Percentiles rank a stretch among this genome's conserved stretches.
Evolutionary conservation across 1,284 basidiomycete genomes (phyloP).

Genomic region (Cutaneotrichosporon cutaneum): DNA sequence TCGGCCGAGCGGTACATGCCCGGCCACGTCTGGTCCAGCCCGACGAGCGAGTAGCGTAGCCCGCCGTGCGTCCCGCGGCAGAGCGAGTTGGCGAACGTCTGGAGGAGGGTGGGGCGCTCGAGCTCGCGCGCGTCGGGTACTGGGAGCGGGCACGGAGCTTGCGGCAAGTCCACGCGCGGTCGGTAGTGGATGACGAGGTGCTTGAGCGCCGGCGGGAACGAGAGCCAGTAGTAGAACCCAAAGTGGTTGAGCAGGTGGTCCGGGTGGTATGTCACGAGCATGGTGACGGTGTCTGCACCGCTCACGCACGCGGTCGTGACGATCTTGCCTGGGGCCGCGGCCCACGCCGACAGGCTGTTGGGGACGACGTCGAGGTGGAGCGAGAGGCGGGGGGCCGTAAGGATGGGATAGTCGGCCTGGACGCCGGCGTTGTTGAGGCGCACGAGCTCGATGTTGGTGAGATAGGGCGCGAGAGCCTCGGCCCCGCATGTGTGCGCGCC

Average conservation of each 20-base stretch:
- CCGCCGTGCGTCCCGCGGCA: conserved; percentile 1
- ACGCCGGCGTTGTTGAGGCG: conserved; percentile 1
- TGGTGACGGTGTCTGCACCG: not conserved
- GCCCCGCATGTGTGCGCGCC: not conserved
- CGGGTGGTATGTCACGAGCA: conserved; percentile 1
- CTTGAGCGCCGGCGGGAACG: not conserved
- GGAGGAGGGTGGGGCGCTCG: not conserved
- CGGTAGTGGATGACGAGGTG: conserved; percentile 4
- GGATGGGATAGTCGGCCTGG: not conserved
- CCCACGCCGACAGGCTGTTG: not conserved
- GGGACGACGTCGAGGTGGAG: not conserved
- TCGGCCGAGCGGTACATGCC: not conserved
- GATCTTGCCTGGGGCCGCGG: not conserved
- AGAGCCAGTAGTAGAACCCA: conserved; percentile 2
- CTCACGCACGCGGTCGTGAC: not conserved
- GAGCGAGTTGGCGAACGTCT: conserved; percentile 3
- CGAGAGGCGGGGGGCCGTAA: not conserved
- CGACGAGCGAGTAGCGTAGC: not conserved
- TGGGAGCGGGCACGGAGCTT: not conserved
- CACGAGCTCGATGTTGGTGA: conserved; percentile 1
- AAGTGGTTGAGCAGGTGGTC: conserved; percentile 2
- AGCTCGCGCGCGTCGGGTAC: not conserved
- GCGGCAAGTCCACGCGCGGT: not conserved
- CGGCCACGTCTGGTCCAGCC: not conserved
- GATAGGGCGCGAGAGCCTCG: conserved; percentile 1